Conservation (phyloP, 257 asterid species). For the Agastache rugosa region DNA sequence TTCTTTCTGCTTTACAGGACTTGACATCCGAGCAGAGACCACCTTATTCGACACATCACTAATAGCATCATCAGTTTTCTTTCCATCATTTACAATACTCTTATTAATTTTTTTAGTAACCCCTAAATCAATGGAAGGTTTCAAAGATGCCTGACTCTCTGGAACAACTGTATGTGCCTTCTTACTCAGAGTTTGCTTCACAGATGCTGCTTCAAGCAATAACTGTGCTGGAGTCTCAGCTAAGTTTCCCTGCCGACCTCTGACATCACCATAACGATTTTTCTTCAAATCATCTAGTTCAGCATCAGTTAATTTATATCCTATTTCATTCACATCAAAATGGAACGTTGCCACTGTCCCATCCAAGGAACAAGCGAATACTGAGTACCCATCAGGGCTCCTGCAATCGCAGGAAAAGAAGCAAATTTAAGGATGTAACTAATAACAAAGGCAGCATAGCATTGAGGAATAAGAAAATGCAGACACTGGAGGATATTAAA, state of each 20-base stretch:
- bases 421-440: constrained; percentile 19
- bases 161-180: constrained; percentile 46
- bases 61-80: constrained; percentile 53
- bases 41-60: constrained; percentile 58
- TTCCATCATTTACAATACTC: constrained; percentile 53
- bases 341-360: constrained; percentile 89
- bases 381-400: constrained; percentile 98
- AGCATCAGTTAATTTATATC: constrained; percentile 69
- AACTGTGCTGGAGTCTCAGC: constrained; percentile 95
- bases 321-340: constrained; percentile 82
- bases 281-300: constrained; percentile 88
- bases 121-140: constrained; percentile 51
- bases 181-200: constrained; percentile 60
- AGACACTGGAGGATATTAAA: constrained; percentile 26
- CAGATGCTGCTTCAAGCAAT: constrained; percentile 85
- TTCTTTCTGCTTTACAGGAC: constrained; percentile 94
- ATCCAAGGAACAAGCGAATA: constrained; percentile 95
- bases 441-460: constrained; percentile 13
- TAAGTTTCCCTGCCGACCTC: constrained; percentile 81
- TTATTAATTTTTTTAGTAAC: constrained; percentile 46
- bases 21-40: constrained; percentile 57
- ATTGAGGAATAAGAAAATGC: constrained; percentile 15
- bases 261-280: constrained; percentile 86
- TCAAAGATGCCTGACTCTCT: constrained; percentile 51
- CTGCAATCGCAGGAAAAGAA: constrained; percentile 53